Evolutionary conservation across 2,329 filamentous ascomycete species (phyloP), one percentile per base, ranked within the genome.

Genomic region (Blumeriella jaapii): DNA sequence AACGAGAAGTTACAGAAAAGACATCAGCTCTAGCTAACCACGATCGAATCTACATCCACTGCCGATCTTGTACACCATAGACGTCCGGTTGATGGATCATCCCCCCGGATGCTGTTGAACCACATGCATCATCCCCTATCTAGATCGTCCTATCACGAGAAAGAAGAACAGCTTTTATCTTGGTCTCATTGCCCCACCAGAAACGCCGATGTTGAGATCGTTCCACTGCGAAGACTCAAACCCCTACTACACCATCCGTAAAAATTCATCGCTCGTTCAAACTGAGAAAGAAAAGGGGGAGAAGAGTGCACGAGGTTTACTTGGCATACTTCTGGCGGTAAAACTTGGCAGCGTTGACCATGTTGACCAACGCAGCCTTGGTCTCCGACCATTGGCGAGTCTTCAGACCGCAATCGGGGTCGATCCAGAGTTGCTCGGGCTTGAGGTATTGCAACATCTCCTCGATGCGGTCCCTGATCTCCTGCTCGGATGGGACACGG

Each of bases 361-460:
- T 82, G 79, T 95, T 94, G 69, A 68, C 69, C 59, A 98, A 69
- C 40, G 89, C 84, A 59, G 85, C 85, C 81, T 95, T 96, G 64
- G 87, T 94, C 78, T 98, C 89, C 64, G 82, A 77, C 89, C 91
- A 96, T 71, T 93, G 82, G 55, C 91, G 83, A 54, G 91, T 98
- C 85, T 98, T 98, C 42, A 98, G 78, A 71, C 91, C 91, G 60
- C 91, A 98, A 71, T 98, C 91, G 52, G 91, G 91, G 74, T 98
- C 89, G 69, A 96, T 84, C 91, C 91, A 98, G 61, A 98, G 84
- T 76, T 98, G 91, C 59, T 95, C 86, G 41, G 87, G 87, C 74
- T 86, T 89, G 66, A 96, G 82, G 74, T 85, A 87, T 67, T 82
- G 73, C 50, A 98, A 78, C 91, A 96, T 96, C 81, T 98, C 91